Evolutionary conservation across 257 asterid species (phyloP).

Genomic region (Phtheirospermum japonicum): DNA sequence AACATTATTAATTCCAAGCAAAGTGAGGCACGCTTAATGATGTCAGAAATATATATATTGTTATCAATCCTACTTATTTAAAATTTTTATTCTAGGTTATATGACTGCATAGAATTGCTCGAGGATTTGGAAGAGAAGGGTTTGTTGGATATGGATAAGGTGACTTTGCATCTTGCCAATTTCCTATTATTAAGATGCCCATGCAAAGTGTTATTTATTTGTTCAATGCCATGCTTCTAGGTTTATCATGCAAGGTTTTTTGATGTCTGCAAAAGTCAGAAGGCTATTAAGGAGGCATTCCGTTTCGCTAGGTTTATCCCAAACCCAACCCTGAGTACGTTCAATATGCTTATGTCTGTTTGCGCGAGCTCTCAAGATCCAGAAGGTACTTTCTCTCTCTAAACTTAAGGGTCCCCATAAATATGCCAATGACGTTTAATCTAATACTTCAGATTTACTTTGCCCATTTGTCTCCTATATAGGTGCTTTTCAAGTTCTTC

Average conservation of each 20-base stretch:
- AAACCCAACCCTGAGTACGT: constrained; percentile 91
- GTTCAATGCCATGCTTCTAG: constrained; percentile 43
- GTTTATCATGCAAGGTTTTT: constrained; percentile 80
- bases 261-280: constrained; percentile 74
- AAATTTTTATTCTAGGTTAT: constrained; percentile 51
- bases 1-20: constrained; percentile 12
- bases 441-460: constrained; percentile 22
- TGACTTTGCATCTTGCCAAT: constrained; percentile 31
- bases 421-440: constrained; percentile 18
- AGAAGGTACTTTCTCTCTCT: constrained; percentile 50
- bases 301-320: constrained; percentile 73
- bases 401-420: constrained; percentile 7
- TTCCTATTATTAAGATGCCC: constrained; percentile 22
- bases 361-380: constrained; percentile 81
- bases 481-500: constrained; percentile 87
- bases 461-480: constrained; percentile 27
- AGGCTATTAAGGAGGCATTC: constrained; percentile 79
- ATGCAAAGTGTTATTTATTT: constrained; percentile 24
- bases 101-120: constrained; percentile 76
- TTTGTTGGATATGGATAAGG: constrained; percentile 82
- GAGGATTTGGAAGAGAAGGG: constrained; percentile 79
- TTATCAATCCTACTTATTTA: constrained; percentile 22
- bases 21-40: not conserved
- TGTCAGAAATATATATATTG: constrained; percentile 15
- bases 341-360: constrained; percentile 96